phyloP scores from a whole-genome alignment of 257 asterid genomes.

The Knoxia roxburghii region DNA sequence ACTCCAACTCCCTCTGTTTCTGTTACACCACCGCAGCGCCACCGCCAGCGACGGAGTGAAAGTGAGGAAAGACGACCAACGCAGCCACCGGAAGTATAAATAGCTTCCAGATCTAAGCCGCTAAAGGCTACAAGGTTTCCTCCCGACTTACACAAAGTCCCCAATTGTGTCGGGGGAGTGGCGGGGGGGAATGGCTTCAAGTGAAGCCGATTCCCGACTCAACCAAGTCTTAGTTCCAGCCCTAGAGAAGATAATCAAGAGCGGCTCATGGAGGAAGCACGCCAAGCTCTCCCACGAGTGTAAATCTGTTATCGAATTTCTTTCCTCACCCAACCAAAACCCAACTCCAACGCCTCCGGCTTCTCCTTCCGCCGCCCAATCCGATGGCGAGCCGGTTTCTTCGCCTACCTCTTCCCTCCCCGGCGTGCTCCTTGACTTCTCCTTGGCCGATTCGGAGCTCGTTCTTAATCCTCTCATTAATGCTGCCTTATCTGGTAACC shows the following conservation, averaged over 20 bases:
- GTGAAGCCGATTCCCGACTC: slow-evolving; percentile 96
- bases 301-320: slow-evolving; percentile 76
- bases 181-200: slow-evolving; percentile 95
- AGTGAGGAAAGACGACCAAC: neutral
- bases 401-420: slow-evolving; percentile 31
- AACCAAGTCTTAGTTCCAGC: slow-evolving; percentile 63
- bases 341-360: slow-evolving; percentile 44
- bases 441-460: slow-evolving; percentile 67
- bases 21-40: neutral
- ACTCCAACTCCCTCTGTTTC: neutral
- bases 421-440: slow-evolving; percentile 73
- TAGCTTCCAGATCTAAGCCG: slow-evolving; percentile 18
- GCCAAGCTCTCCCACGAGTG: slow-evolving; percentile 81
- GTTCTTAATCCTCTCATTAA: slow-evolving; percentile 69
- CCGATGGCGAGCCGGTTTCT: slow-evolving; percentile 33
- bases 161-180: slow-evolving; percentile 10
- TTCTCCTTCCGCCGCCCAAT: slow-evolving; percentile 44
- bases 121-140: neutral
- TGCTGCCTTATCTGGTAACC: slow-evolving; percentile 54
- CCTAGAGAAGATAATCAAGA: slow-evolving; percentile 78
- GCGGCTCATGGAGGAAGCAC: slow-evolving; percentile 95
- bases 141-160: neutral
- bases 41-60: neutral
- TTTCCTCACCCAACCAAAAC: slow-evolving; percentile 47
- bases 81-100: neutral